Percentiles rank a stretch among this genome's conserved stretches.
These are phyloP conservation scores for Boletellus deceptivus DNA, from an alignment of 1,284 basidiomycete genomes.

Conservation along the genomic window DNA sequence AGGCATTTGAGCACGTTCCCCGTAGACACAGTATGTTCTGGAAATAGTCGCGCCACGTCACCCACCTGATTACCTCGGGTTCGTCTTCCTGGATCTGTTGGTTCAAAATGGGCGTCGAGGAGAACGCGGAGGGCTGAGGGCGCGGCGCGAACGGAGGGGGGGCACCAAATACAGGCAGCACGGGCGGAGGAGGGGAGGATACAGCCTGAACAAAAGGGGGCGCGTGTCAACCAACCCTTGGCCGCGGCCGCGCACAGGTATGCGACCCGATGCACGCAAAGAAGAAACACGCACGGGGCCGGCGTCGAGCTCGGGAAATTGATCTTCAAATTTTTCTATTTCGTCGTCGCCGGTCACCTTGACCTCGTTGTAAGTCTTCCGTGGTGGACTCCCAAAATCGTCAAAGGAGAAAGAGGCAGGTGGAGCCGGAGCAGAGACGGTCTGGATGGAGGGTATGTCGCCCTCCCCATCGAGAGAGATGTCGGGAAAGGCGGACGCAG, in stretches of 20 bases:
- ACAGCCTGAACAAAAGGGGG: slow-evolving; percentile 21
- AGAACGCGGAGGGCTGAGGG: slow-evolving; percentile 65
- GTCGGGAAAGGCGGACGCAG: slow-evolving; percentile 83
- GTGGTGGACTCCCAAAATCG: slow-evolving; percentile 53
- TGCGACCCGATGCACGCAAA: not conserved
- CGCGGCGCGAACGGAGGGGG: slow-evolving; percentile 66
- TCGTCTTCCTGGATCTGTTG: slow-evolving; percentile 78
- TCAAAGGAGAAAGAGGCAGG: slow-evolving; percentile 59
- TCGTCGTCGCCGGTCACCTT: slow-evolving; percentile 87
- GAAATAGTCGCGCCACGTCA: not conserved
- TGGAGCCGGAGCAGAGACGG: slow-evolving; percentile 25
- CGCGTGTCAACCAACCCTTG: no score
- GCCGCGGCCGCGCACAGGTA: not conserved
- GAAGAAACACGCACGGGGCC: slow-evolving; percentile 43
- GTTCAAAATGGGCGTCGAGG: slow-evolving; percentile 70
- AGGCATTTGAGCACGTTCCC: not conserved
- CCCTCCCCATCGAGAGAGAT: slow-evolving; percentile 68
- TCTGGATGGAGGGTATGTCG: slow-evolving; percentile 49
- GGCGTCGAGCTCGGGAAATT: slow-evolving; percentile 85
- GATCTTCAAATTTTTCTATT: slow-evolving; percentile 86
- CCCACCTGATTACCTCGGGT: slow-evolving; percentile 78
- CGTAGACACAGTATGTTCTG: not conserved
- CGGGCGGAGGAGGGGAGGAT: slow-evolving; percentile 15
- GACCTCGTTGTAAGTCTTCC: slow-evolving; percentile 48
- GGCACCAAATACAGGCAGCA: slow-evolving; percentile 46